These are phyloP conservation scores for Phytophthora ramorum DNA, from an alignment of 352 stramenopile genomes.

Conservation along the genomic window DNA sequence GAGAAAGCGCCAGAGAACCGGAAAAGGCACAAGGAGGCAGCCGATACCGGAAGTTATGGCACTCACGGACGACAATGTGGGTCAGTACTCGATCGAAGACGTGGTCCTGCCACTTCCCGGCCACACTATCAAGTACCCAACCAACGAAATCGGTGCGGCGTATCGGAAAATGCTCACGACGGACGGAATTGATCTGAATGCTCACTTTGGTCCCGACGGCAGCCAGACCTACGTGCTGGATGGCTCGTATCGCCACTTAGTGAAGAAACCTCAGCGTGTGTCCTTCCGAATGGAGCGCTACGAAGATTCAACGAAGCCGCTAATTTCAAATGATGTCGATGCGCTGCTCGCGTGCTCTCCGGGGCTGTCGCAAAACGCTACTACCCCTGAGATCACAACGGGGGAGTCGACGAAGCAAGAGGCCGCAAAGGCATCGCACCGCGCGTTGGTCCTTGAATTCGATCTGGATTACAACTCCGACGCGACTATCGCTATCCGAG, in stretches of 20 bases:
- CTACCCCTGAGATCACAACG: background rate
- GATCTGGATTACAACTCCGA: conserved; percentile 75
- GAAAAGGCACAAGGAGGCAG: conserved; percentile 25
- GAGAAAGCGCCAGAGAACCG: conserved; percentile 47
- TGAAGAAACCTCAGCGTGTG: conserved; percentile 88
- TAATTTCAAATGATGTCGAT: conserved; percentile 93
- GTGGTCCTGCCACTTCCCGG: conserved; percentile 96
- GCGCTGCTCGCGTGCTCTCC: conserved; percentile 33
- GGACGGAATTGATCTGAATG: conserved; percentile 68
- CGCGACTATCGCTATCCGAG: conserved; percentile 94
- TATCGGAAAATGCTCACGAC: conserved; percentile 65
- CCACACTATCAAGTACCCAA: conserved; percentile 85
- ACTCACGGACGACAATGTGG: conserved; percentile 88
- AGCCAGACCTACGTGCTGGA: conserved; percentile 74
- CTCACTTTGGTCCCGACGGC: conserved; percentile 48
- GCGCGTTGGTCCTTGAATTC: conserved; percentile 67
- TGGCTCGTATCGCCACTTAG: conserved; percentile 92
- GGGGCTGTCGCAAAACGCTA: background rate
- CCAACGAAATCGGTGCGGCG: conserved; percentile 62
- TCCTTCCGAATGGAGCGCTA: conserved; percentile 89
- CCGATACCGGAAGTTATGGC: conserved; percentile 45
- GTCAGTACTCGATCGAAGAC: conserved; percentile 91
- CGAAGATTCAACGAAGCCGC: conserved; percentile 85
- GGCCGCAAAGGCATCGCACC: conserved; percentile 24
- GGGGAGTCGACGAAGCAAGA: conserved; percentile 10